A percentile compares a stretch with the other conserved stretches of the same genome.
phyloP scores from a whole-genome alignment of 108 stramenopile genomes.

The Discostella stelligeroides region DNA sequence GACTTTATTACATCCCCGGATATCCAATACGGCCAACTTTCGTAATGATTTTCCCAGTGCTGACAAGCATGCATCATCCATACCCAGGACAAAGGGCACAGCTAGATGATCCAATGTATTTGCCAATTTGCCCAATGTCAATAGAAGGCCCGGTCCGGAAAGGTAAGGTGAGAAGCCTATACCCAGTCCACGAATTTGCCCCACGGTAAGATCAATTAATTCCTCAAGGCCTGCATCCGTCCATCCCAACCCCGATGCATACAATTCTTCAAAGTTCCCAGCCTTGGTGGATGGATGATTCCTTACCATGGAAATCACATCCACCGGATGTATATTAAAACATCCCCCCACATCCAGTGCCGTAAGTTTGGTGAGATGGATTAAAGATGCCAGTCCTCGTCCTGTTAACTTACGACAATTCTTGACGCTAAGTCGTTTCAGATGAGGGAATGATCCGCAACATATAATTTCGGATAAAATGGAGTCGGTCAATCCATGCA shows the following conservation, averaged over 20 bases:
- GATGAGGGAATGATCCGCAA: slow-evolving; percentile 43
- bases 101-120: slow-evolving; percentile 55
- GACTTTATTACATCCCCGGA: slow-evolving; percentile 70
- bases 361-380: slow-evolving; percentile 37
- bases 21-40: slow-evolving; percentile 62
- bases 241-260: slow-evolving; percentile 80
- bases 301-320: slow-evolving; percentile 44
- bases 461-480: slow-evolving; percentile 40
- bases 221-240: slow-evolving; percentile 57
- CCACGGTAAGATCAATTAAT: slow-evolving; percentile 40
- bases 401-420: slow-evolving; percentile 80
- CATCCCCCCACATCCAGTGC: slow-evolving; percentile 74
- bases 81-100: slow-evolving; percentile 73
- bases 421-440: slow-evolving; percentile 69
- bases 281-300: slow-evolving; percentile 30
- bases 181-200: slow-evolving; percentile 58
- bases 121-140: slow-evolving; percentile 41
- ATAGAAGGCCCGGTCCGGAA: slow-evolving; percentile 57
- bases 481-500: slow-evolving; percentile 65
- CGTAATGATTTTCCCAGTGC: slow-evolving; percentile 67
- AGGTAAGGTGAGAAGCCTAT: slow-evolving; percentile 64
- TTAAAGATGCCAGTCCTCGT: slow-evolving; percentile 36
- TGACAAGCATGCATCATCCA: slow-evolving; percentile 73
- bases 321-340: slow-evolving; percentile 62
- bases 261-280: slow-evolving; percentile 53